Evolutionary conservation across 2,329 filamentous ascomycete species (phyloP), one percentile per base, ranked within the genome.

Genomic region (Blastomyces gilchristii): DNA sequence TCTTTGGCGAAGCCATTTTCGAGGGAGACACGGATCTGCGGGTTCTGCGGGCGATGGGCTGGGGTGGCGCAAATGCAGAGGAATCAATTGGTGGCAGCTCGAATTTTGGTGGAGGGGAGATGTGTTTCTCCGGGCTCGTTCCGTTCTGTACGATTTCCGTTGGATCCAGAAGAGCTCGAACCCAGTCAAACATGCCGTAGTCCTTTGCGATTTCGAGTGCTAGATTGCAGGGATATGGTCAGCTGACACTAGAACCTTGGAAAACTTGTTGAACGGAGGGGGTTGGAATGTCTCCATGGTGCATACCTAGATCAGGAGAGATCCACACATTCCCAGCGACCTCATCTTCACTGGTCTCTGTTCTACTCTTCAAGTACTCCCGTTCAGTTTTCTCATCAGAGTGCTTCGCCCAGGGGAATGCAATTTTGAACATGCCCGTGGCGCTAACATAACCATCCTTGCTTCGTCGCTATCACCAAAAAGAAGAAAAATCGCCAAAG

Each of bases 321-420:
- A 97, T 92, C 94, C 94, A 99, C 61, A 99, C 86, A 75, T 97
- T 99, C 56, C 94, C 94, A 34, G 94, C 94, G 39, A 94, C 91
- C 80, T 97, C 94, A 73, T 97, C 92, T 63, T 83, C 82, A 69
- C 91, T 96, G 11, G 92, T 95, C 39, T 88, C 88, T 43, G 85
- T 77, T 37, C 94, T 86, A 7, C 83, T 85, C 79, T 96, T 97
- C 77, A 99, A 87, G 77, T 91, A 92, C 61, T 82, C 81, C 67
- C 85, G 82, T 72, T 87, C 85, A 1, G 73, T 73, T 53, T 79
- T 77, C 69, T 87, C 85, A 67, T 87, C 84, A 2, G 82, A 78
- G 41, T 78, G 71, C 63, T 83, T 83, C 31, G 84, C 84, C 83
- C 83, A 85, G 1, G 85, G 85, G 68, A 86, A 87, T 14, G 85